These are phyloP conservation scores for Globisporangium heterothallicum DNA, from an alignment of 352 stramenopile genomes.

Conservation along the genomic window DNA sequence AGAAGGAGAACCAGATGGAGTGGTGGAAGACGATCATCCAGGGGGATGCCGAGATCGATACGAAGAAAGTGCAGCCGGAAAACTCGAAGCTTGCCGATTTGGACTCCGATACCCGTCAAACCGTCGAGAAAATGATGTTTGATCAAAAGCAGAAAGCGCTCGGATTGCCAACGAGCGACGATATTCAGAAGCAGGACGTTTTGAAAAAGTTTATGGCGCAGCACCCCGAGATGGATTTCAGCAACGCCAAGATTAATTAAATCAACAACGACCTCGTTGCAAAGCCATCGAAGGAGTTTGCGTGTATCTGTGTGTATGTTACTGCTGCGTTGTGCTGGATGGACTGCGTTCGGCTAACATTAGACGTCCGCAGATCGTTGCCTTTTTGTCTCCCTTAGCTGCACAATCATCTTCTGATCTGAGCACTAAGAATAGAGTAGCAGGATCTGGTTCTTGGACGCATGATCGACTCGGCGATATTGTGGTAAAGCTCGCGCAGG, in stretches of 20 bases:
- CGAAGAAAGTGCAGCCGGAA: conserved; percentile 97
- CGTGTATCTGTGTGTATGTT: not conserved
- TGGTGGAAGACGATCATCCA: conserved; percentile 98
- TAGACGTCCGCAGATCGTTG: conserved; percentile 1
- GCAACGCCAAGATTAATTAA: conserved; percentile 97
- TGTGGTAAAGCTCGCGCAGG: too few relatives aligned
- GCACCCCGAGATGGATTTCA: conserved; percentile 99
- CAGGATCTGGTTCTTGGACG: not conserved
- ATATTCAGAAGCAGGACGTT: conserved; percentile 97
- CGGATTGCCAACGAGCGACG: conserved; percentile 95
- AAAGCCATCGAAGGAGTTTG: not conserved
- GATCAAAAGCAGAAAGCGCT: conserved; percentile 97
- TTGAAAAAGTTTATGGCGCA: conserved; percentile 99
- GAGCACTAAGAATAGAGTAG: conserved; percentile 9
- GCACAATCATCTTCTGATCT: conserved; percentile 4
- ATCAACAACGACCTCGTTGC: not conserved
- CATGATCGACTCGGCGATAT: too few relatives aligned
- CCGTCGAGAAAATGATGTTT: conserved; percentile 99
- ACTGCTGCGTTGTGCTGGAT: not conserved
- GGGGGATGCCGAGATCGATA: conserved; percentile 96
- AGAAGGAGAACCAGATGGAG: conserved; percentile 99
- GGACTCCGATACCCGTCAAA: conserved; percentile 97
- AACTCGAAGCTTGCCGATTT: conserved; percentile 98
- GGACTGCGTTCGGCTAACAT: conserved; percentile 1
- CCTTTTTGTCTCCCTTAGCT: too few relatives aligned